These are phyloP conservation scores for Talaromyces sp. DNA, from an alignment of 2,329 filamentous ascomycete species.

Conservation along the genomic window DNA sequence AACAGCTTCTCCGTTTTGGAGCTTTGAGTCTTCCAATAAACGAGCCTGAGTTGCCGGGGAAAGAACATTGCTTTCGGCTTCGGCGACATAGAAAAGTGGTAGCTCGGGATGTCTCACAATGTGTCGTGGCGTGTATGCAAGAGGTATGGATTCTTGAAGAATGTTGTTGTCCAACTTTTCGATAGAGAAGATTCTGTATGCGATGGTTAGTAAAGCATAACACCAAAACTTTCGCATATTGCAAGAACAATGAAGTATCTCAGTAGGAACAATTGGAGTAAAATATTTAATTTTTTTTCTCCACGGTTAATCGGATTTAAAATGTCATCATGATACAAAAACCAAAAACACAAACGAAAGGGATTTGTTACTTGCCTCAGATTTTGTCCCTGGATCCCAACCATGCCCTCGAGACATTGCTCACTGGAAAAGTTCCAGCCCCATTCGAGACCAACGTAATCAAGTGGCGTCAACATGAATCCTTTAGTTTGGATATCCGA, in stretches of 20 bases:
- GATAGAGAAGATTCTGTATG: constrained; percentile 74
- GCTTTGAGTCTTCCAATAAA: constrained; percentile 65
- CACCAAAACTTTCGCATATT: neutral
- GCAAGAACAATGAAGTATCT: constrained; percentile 33
- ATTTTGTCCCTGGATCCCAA: constrained; percentile 85
- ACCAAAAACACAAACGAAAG: constrained; percentile 16
- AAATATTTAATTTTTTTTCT: constrained; percentile 38
- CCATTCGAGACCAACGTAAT: constrained; percentile 83
- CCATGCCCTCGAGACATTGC: constrained; percentile 88
- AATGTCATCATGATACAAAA: constrained; percentile 41
- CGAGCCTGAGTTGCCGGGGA: constrained; percentile 71
- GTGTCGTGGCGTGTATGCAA: constrained; percentile 85
- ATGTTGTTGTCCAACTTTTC: constrained; percentile 81
- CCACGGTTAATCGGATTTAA: constrained; percentile 35
- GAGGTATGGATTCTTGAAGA: constrained; percentile 76
- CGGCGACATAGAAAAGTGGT: constrained; percentile 87
- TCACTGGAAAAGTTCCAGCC: constrained; percentile 96
- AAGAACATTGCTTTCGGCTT: constrained; percentile 88
- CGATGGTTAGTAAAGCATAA: constrained; percentile 9
- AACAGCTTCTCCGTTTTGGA: constrained; percentile 66
- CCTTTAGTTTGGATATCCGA: constrained; percentile 79
- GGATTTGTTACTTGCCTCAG: constrained; percentile 60
- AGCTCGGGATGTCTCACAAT: constrained; percentile 84
- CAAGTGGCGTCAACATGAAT: constrained; percentile 87
- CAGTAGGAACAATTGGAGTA: constrained; percentile 97